A percentile compares a stretch with the other conserved stretches of the same genome.
phyloP scores from a whole-genome alignment of 1,139 yeast species.

The Yamadazyma sp. region DNA sequence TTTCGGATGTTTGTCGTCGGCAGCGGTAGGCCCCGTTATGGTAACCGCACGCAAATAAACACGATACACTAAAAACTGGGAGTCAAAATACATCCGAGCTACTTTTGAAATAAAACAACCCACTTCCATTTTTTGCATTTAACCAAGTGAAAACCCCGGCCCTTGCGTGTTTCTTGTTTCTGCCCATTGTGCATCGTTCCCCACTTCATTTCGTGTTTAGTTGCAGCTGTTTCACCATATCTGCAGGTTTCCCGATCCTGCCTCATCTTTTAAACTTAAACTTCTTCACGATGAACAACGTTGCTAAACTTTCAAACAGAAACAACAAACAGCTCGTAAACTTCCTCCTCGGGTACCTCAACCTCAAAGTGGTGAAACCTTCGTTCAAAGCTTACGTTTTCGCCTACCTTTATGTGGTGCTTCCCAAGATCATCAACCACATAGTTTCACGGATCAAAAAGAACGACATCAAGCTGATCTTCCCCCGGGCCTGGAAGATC shows the following conservation, averaged over 20 bases:
- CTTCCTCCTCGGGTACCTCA: conserved; percentile 7
- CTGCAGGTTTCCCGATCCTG: no score
- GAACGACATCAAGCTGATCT: conserved; percentile 16
- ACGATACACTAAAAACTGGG: no score
- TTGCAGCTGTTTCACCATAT: no score
- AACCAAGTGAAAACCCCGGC: neutral
- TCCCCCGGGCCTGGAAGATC: conserved; percentile 18
- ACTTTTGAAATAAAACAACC: neutral
- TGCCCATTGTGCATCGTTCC: no score
- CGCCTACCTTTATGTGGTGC: conserved; percentile 35
- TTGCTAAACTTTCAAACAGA: neutral
- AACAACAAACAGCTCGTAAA: conserved; percentile 8
- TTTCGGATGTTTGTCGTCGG: no score
- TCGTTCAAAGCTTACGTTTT: conserved; percentile 31
- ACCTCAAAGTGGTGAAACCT: conserved; percentile 22
- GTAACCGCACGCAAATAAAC: no score
- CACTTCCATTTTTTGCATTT: neutral
- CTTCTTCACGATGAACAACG: neutral
- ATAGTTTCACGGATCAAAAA: conserved; percentile 20
- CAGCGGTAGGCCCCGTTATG: no score
- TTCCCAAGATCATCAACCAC: conserved; percentile 28
- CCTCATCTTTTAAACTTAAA: no score
- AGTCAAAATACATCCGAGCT: conserved; percentile 1
- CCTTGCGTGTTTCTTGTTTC: neutral
- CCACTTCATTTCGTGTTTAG: no score